Conservation (phyloP, 2,329 filamentous ascomycete species). For the Alternaria arbusti region DNA sequence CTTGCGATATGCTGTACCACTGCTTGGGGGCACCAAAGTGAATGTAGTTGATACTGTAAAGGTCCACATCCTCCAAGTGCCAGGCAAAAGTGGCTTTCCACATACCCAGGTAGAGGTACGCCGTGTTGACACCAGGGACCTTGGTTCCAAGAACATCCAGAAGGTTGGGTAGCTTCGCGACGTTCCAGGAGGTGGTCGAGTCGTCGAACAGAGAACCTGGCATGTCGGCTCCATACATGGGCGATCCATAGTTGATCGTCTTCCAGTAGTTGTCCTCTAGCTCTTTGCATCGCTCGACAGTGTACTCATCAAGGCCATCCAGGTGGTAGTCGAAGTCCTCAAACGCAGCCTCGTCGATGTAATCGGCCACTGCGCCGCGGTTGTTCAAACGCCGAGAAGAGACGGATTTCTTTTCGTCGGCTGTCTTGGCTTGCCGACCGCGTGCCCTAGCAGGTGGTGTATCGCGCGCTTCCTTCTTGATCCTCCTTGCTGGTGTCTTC, state of each 20-base stretch:
- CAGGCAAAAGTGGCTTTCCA: constrained; percentile 99
- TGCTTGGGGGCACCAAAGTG: constrained; percentile 99
- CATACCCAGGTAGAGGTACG: constrained; percentile 97
- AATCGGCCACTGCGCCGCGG: constrained; percentile 75
- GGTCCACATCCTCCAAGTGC: constrained; percentile 97
- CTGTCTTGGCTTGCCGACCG: constrained; percentile 56
- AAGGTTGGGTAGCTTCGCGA: constrained; percentile 91
- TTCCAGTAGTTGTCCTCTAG: constrained; percentile 97
- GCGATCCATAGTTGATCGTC: constrained; percentile 91
- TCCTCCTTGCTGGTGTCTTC: constrained; percentile 31
- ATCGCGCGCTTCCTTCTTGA: constrained; percentile 48
- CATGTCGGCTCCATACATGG: constrained; percentile 95
- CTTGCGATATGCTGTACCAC: constrained; percentile 99
- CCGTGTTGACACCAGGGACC: constrained; percentile 96
- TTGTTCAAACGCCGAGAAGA: constrained; percentile 89
- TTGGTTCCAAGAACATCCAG: constrained; percentile 94
- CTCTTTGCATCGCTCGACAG: constrained; percentile 89
- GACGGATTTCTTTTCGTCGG: constrained; percentile 67
- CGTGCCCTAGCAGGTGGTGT: constrained; percentile 61
- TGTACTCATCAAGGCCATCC: constrained; percentile 83
- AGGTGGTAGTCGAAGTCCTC: constrained; percentile 90
- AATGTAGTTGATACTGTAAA: constrained; percentile 99
- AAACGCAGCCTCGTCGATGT: constrained; percentile 89
- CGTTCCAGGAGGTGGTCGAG: constrained; percentile 83
- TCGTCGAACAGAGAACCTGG: constrained; percentile 94